Percentiles rank a stretch among this genome's conserved stretches.
phyloP scores from a whole-genome alignment of 176 grass and related monocot species.

The barley (Hordeum vulgare) region MorexV3_pseudomolecules_assembly NC_058523.1:554621267-554621766 shows the following conservation, averaged over 20 bases:
- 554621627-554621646: conserved; percentile 90
- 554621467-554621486: conserved; percentile 90
- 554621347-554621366: conserved; percentile 59
- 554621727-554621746: conserved; percentile 89
- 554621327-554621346: conserved; percentile 65
- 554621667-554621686: conserved; percentile 80
- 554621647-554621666: conserved; percentile 95
- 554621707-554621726: conserved; percentile 58
- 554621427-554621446: conserved; percentile 94
- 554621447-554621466: conserved; percentile 42
- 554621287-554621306: conserved; percentile 59
- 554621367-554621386: conserved; percentile 67
- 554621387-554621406: conserved; percentile 90
- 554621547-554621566: conserved; percentile 83
- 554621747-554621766: conserved; percentile 88
- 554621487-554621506: conserved; percentile 86
- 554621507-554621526: conserved; percentile 49
- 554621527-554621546: conserved; percentile 70
- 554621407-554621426: conserved; percentile 98
- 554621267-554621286: conserved; percentile 50
- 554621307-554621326: conserved; percentile 52
- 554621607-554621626: conserved; percentile 78
- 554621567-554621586: conserved; percentile 82
- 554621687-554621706: conserved; percentile 98
- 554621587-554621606: conserved; percentile 75